These are phyloP conservation scores for Yamadazyma spencermartinsiae DNA, from an alignment of 1,139 yeast species.

Conservation along the genomic window DNA sequence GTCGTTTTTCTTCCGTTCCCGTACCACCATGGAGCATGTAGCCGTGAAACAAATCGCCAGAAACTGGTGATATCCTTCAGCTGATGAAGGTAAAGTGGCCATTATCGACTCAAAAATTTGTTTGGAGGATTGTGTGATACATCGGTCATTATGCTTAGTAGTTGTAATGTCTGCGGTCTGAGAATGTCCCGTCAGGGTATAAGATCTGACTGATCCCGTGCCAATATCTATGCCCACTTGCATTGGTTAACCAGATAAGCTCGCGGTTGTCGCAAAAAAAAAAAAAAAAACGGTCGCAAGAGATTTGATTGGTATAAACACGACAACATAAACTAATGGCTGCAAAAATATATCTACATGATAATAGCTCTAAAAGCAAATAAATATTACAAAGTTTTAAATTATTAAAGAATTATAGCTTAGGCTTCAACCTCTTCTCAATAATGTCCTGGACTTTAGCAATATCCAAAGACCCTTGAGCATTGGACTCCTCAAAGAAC, in stretches of 20 bases:
- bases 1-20: conserved; percentile 14
- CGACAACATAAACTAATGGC: too few species aligned
- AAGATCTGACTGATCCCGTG: conserved; percentile 46
- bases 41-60: conserved; percentile 44
- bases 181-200: conserved; percentile 7
- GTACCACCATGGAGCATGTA: conserved; percentile 56
- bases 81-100: conserved; percentile 13
- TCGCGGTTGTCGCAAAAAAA: too few species aligned
- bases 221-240: conserved; percentile 56
- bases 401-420: neutral
- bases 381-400: neutral
- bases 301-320: too few species aligned
- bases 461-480: conserved; percentile 18
- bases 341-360: too few species aligned
- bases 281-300: too few species aligned
- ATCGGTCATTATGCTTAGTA: conserved; percentile 12
- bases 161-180: conserved; percentile 16
- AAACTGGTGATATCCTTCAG: too few species aligned
- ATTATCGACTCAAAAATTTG: conserved; percentile 28
- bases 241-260: conserved; percentile 2
- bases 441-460: conserved; percentile 41
- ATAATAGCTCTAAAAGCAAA: too few species aligned
- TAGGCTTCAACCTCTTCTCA: conserved; percentile 24
- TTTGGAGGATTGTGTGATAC: conserved; percentile 43
- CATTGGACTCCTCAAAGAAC: conserved; percentile 19